Evolutionary conservation across 2,329 filamentous ascomycete species (phyloP), one percentile per base, ranked within the genome.

Genomic region (Bipolaris zeicola): DNA sequence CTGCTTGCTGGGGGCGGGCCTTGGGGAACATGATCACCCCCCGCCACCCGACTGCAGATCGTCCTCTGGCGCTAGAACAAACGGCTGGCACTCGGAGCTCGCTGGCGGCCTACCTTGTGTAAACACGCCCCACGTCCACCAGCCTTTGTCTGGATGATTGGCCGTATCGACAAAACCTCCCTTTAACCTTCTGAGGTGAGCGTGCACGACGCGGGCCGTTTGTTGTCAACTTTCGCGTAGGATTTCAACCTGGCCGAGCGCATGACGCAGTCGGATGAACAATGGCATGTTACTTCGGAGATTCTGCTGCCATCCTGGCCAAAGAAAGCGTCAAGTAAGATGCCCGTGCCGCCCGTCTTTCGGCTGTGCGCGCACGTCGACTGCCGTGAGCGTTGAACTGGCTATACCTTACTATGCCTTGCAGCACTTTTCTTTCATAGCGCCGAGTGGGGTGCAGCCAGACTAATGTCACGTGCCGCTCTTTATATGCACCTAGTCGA

Each of bases 71-170:
- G 64, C 69, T 68, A 73, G 69, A 65, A 69, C 65, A 67, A 72
- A 73, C 70, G 70, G 69, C 67, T 72, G 71, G 67, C 66, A 71
- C 67, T 14, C 58, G 65, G 63, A 62, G 58, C 58, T 28, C 26
- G 8, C 26, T 28, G 26, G 3, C 26, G 3, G 7, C 8, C 26
- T 28, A 28, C 58, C 63, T 57, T 61, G 64, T 65, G 66, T 66
- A 69, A 66, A 52, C 66, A 68, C 60, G 53, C 55, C 69, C 59
- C 63, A 65, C 60, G 58, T 33, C 55, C 55, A 53, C 60, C 60
- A 53, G n/a, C 50, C 49, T 49, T n/a, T 50, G 26, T 48, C 43
- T 42, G 37, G 22, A 44, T 53, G 43, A 51, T 55, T 55, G 26
- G 61, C 51, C 49, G 55, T 55, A 47, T 47, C 26, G 26, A 28